Evolutionary conservation across 305 asterid species (phyloP).

Genomic region (Ajuga reptans): DNA sequence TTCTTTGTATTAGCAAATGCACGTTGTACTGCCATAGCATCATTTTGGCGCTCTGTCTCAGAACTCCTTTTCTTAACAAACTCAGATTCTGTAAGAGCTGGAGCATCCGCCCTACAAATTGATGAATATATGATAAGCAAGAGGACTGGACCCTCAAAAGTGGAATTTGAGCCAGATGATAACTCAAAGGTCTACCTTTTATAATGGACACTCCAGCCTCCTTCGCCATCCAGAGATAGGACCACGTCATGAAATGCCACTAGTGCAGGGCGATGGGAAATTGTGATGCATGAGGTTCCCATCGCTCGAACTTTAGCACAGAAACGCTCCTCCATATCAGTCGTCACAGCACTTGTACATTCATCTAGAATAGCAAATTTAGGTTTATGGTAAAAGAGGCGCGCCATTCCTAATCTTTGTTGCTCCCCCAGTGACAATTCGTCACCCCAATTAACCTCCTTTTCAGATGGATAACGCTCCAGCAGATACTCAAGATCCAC

Average conservation of each 20-base stretch:
- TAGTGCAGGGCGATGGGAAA: slow-evolving; percentile 98
- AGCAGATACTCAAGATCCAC: slow-evolving; percentile 96
- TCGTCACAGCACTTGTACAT: slow-evolving; percentile 98
- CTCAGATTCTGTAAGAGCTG: slow-evolving; percentile 51
- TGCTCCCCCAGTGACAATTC: slow-evolving; percentile 95
- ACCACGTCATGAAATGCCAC: slow-evolving; percentile 97
- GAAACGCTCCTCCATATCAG: slow-evolving; percentile 98
- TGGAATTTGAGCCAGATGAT: slow-evolving; percentile 4
- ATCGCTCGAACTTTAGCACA: slow-evolving; percentile 94
- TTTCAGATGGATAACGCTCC: slow-evolving; percentile 86
- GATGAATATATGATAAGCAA: slow-evolving; percentile 15
- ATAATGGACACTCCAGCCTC: slow-evolving; percentile 89
- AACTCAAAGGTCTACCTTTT: slow-evolving; percentile 45
- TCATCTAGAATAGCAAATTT: slow-evolving; percentile 95
- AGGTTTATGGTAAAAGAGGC: slow-evolving; percentile 96
- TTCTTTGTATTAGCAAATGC: slow-evolving; percentile 77
- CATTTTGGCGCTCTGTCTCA: slow-evolving; percentile 79
- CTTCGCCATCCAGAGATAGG: slow-evolving; percentile 98
- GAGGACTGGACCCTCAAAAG: background rate
- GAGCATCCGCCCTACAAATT: slow-evolving; percentile 55
- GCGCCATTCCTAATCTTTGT: slow-evolving; percentile 99
- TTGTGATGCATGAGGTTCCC: slow-evolving; percentile 98
- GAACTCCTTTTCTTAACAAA: slow-evolving; percentile 35
- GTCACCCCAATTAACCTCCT: slow-evolving; percentile 98
- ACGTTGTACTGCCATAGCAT: slow-evolving; percentile 83